A percentile compares a stretch with the other conserved stretches of the same genome.
Conservation (phyloP, 2,329 filamentous ascomycete species). For the Nannizzia gypsea region DNA sequence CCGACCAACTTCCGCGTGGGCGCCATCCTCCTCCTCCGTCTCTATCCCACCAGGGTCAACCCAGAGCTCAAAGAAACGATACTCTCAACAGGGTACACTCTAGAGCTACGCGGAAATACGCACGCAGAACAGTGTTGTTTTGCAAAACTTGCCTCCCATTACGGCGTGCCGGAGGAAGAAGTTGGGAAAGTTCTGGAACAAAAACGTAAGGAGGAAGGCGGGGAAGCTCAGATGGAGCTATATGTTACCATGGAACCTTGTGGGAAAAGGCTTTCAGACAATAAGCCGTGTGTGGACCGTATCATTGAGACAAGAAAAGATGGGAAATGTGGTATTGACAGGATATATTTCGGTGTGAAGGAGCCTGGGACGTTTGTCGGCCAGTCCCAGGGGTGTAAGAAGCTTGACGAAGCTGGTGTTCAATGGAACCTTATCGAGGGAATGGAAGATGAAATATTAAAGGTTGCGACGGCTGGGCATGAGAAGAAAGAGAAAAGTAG, state of each 20-base stretch:
- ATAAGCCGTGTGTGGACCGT: conserved; percentile 54
- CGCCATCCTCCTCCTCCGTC: conserved; percentile 57
- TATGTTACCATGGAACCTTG: conserved; percentile 77
- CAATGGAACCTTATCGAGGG: conserved; percentile 61
- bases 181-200: conserved; percentile 28
- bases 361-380: conserved; percentile 87
- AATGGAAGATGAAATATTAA: conserved; percentile 67
- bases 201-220: background rate
- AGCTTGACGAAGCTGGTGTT: conserved; percentile 61
- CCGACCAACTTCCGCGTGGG: conserved; percentile 91
- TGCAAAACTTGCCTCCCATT: conserved; percentile 45
- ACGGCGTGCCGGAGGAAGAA: conserved; percentile 26
- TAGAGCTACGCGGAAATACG: conserved; percentile 84
- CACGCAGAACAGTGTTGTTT: conserved; percentile 93
- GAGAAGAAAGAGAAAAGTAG: conserved; percentile 22
- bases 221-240: conserved; percentile 44
- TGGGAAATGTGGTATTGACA: conserved; percentile 45
- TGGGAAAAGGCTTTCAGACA: conserved; percentile 36
- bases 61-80: conserved; percentile 36
- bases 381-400: conserved; percentile 61
- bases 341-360: conserved; percentile 74
- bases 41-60: conserved; percentile 13
- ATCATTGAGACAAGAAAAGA: conserved; percentile 45
- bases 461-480: conserved; percentile 76
- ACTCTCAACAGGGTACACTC: conserved; percentile 73